Base-by-base conservation (phyloP, 805 yeast genomes). In the Teunomyces cretensis region DNA sequence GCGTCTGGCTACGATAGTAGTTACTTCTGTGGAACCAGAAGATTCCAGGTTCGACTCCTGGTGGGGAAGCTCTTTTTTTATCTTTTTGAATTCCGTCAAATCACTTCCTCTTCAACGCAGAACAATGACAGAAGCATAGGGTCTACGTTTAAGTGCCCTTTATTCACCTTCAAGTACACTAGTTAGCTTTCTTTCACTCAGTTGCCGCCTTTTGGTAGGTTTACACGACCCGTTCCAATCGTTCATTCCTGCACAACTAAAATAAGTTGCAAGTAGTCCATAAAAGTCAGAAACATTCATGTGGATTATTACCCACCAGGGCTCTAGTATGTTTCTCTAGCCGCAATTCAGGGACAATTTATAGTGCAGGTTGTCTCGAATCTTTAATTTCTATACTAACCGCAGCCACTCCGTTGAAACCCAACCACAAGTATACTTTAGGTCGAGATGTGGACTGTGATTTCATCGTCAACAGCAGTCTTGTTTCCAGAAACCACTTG, bases 1-100 rank as follows among this genome's bases (percentile, higher is more conserved):
- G 82, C 81, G 81, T 78, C 81, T 76, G 83, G 81, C 81, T 78
- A 78, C 81, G 81, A 73, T 68, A 61, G 69, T 64, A 65, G 59
- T 69, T 70, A 66, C 71, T 64, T 64, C 69, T 30, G 60, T 61
- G 67, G 68, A 67, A 68, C 72, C 74, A 67, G 72, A 67, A 68
- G 73, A 68, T 68, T 68, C 74, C 72, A 68, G 74, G 73, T 68
- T 68, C 74, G 72, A 68, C 69, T 67, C 72, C 72, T 67, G 72
- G 72, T 68, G 74, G 74, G 74, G 74, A 68, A 67, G 74, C 69
- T 64, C 48, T 33, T 38, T 38, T 38, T 38, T 27, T 56, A 61
- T 65, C 59, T 61, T 52, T 38, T 31, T 31, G 9, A 26, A 26
- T 26, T 26, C n/a, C n/a, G n/a, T n/a, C n/a, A n/a, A n/a, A n/a